These are phyloP conservation scores for Aureobasidium melanogenum DNA, from an alignment of 2,329 filamentous ascomycete genomes.

Conservation along the genomic window DNA sequence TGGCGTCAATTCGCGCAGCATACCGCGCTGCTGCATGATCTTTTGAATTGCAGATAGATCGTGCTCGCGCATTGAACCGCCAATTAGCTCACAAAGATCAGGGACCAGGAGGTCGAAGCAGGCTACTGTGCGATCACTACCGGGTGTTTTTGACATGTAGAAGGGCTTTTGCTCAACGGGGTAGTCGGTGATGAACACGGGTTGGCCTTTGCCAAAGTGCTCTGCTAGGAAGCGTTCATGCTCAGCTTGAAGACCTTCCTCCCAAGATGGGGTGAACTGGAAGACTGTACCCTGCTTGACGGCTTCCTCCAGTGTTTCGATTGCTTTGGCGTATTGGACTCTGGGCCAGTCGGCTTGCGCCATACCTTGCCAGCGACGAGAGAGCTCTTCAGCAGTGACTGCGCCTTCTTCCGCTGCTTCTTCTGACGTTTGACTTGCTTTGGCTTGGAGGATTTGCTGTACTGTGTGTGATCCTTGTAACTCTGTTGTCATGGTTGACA, in stretches of 20 bases:
- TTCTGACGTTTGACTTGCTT: slow-evolving; percentile 24
- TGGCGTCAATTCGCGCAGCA: slow-evolving; percentile 29
- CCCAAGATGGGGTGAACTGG: slow-evolving; percentile 60
- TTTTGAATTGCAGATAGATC: slow-evolving; percentile 56
- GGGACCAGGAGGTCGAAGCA: slow-evolving; percentile 88
- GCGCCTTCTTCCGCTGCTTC: slow-evolving; percentile 26
- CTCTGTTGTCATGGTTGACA: slow-evolving; percentile 48
- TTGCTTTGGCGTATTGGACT: slow-evolving; percentile 73
- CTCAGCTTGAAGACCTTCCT: slow-evolving; percentile 71
- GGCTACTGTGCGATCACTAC: slow-evolving; percentile 54
- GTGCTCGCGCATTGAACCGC: slow-evolving; percentile 84
- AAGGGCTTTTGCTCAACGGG: slow-evolving; percentile 86
- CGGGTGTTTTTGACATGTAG: slow-evolving; percentile 60
- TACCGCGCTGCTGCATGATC: slow-evolving; percentile 61
- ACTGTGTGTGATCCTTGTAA: slow-evolving; percentile 15
- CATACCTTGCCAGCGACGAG: slow-evolving; percentile 64
- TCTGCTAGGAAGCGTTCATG: slow-evolving; percentile 84
- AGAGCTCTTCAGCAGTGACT: slow-evolving; percentile 45
- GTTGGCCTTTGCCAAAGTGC: slow-evolving; percentile 52
- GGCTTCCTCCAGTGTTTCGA: slow-evolving; percentile 54
- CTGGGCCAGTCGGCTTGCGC: slow-evolving; percentile 67
- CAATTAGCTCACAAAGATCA: slow-evolving; percentile 76
- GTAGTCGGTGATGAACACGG: slow-evolving; percentile 89
- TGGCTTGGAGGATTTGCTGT: slow-evolving; percentile 37
- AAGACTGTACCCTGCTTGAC: slow-evolving; percentile 45